Base-by-base conservation (phyloP, 768 basidiomycete genomes). In the Trametes villosa region DNA sequence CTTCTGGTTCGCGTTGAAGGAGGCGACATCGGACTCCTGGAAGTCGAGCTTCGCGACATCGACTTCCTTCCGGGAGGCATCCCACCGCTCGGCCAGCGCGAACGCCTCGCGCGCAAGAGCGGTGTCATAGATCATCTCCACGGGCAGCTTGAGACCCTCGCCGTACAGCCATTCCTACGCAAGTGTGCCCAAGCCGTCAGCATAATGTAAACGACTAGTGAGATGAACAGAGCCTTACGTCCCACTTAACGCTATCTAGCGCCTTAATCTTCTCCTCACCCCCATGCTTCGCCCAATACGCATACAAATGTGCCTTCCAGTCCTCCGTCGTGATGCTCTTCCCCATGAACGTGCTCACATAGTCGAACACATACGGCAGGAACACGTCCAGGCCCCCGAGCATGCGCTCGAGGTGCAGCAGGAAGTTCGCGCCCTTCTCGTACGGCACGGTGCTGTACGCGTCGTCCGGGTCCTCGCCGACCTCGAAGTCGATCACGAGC, bases 361-460 rank as follows among this genome's bases (percentile, higher is more conserved):
- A 96, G 70, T 92, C 85, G 64, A 81, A 84, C 52, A 91, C 83
- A 68, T 96, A 96, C 0, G 92, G 92, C 20, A 94, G 74, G 78
- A 96, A 94, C 17, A 85, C 83, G 46, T 95, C 86, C 54, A 93
- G 76, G 3, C 92, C 92, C n/a, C 92, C 92, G 0, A 95, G 77
- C 7, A 80, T 86, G 33, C 82, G 77, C 72, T 94, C 90, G 22
- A 98, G 81, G 70, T 92, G 82, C 18, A 96, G 82, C 17, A 98
- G 77, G 67, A 98, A 86, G 71, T 94, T 96, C 8, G 92, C 82
- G 26, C 96, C 96, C 74, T 96, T 92, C 71, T 91, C 90, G 66
- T 96, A 96, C 1, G 95, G 90, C 45, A 97, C 79, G 51, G 79
- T 71, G 61, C 78, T 81, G 72, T 89, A 93, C 7, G 90, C 88